A percentile compares a stretch with the other conserved stretches of the same genome.
phyloP scores from a whole-genome alignment of 2,329 filamentous ascomycete species.

The Aspergillus fructus region DNA sequence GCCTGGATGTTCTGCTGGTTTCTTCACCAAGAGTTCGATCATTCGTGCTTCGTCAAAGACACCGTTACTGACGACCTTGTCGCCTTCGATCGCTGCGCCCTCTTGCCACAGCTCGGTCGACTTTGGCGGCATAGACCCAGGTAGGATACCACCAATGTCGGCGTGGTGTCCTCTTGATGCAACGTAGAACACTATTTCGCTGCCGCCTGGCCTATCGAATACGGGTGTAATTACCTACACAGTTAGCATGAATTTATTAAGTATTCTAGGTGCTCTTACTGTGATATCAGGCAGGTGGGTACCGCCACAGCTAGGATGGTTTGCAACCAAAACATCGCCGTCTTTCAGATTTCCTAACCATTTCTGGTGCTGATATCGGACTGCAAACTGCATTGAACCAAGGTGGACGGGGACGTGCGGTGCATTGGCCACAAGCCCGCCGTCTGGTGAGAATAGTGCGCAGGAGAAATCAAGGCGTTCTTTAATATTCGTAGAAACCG shows the following conservation, averaged over 20 bases:
- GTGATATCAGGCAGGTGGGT: constrained; percentile 84
- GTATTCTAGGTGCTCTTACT: constrained; percentile 41
- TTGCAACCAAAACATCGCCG: constrained; percentile 79
- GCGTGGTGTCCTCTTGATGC: constrained; percentile 79
- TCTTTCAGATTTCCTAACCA: constrained; percentile 76
- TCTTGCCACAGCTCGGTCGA: constrained; percentile 50
- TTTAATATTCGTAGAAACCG: constrained; percentile 69
- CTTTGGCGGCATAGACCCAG: constrained; percentile 74
- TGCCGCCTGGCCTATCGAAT: constrained; percentile 61
- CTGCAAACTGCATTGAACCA: constrained; percentile 82
- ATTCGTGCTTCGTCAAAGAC: constrained; percentile 77
- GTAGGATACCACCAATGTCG: constrained; percentile 79
- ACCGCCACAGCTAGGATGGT: constrained; percentile 80
- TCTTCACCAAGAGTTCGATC: constrained; percentile 67
- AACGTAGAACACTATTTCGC: constrained; percentile 78
- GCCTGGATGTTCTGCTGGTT: constrained; percentile 72
- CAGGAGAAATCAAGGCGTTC: constrained; percentile 85
- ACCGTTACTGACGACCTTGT: constrained; percentile 71
- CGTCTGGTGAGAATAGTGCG: constrained; percentile 73
- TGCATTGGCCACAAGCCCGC: constrained; percentile 66
- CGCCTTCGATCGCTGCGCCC: constrained; percentile 47
- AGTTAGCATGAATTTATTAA: not conserved
- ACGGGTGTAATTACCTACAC: constrained; percentile 67
- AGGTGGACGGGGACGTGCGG: constrained; percentile 80
- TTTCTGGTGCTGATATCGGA: constrained; percentile 73